Conservation (phyloP, 192 early-diverging fungal species). For the Mortierella claussenii region DNA sequence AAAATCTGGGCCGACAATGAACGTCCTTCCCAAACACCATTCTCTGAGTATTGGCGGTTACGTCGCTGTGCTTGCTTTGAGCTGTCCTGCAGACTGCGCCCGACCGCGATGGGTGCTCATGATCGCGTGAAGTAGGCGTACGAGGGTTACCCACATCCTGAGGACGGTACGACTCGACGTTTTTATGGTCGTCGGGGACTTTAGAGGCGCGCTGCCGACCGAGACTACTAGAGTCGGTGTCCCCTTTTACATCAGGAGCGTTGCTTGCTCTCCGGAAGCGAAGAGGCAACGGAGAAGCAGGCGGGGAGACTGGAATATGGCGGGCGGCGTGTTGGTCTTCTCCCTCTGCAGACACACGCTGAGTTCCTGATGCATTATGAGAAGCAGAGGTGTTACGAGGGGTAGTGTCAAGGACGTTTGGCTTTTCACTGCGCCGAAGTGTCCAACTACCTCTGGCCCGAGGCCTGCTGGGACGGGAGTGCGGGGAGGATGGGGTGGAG, state of each 20-base stretch:
- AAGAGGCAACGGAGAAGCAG: slow-evolving; percentile 27
- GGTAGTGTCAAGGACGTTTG: background rate
- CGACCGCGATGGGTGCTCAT: background rate
- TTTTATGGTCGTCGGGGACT: too few species aligned
- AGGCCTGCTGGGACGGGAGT: too few species aligned
- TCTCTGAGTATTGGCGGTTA: background rate
- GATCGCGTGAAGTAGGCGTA: background rate
- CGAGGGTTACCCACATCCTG: background rate
- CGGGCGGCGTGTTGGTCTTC: background rate
- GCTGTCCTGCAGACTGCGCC: background rate
- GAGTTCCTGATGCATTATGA: too few species aligned
- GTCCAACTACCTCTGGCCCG: too few species aligned
- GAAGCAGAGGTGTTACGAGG: background rate
- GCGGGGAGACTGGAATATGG: slow-evolving; percentile 8
- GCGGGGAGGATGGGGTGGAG: slow-evolving; percentile 6
- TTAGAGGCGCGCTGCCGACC: too few species aligned
- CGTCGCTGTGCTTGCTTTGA: background rate
- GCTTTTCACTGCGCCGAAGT: background rate
- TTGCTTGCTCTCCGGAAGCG: background rate
- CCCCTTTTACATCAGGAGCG: too few species aligned
- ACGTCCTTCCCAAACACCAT: too few species aligned
- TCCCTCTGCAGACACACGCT: too few species aligned
- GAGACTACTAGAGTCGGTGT: too few species aligned
- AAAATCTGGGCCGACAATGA: slow-evolving; percentile 10
- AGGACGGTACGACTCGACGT: background rate